Evolutionary conservation across 1,139 yeast genomes (phyloP).

Genomic region (Hemisphaericaspora xylofermentans): DNA sequence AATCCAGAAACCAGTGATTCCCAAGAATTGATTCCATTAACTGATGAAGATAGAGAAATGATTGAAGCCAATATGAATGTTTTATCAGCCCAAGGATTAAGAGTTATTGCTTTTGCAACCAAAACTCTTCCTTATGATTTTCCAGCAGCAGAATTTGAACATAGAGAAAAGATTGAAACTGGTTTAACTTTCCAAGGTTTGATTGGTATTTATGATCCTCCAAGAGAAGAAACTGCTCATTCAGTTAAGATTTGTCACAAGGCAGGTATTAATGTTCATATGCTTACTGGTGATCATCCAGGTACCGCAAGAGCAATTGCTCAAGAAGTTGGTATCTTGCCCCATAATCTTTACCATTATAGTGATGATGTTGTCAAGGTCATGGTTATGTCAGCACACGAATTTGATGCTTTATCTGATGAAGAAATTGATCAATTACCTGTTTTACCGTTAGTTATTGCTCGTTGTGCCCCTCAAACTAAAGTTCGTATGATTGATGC

Average conservation of each 20-base stretch:
- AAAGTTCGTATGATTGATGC: slow-evolving; percentile 85
- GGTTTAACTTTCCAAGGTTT: slow-evolving; percentile 63
- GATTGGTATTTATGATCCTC: slow-evolving; percentile 83
- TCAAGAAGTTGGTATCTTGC: slow-evolving; percentile 81
- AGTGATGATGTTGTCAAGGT: slow-evolving; percentile 59
- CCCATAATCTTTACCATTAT: slow-evolving; percentile 65
- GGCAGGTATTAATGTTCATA: slow-evolving; percentile 80
- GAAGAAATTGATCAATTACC: slow-evolving; percentile 67
- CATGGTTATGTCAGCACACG: slow-evolving; percentile 76
- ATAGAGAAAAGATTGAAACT: slow-evolving; percentile 57
- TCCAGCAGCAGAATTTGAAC: slow-evolving; percentile 22
- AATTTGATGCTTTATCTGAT: slow-evolving; percentile 65
- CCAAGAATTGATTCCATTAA: slow-evolving; percentile 33
- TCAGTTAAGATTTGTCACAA: slow-evolving; percentile 68
- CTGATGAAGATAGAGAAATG: slow-evolving; percentile 36
- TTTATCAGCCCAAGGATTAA: slow-evolving; percentile 66
- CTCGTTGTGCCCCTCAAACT: slow-evolving; percentile 84
- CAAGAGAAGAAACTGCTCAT: slow-evolving; percentile 70
- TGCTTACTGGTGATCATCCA: slow-evolving; percentile 86
- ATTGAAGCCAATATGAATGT: slow-evolving; percentile 62
- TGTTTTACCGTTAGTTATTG: slow-evolving; percentile 74
- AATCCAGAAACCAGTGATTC: background rate
- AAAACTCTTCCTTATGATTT: slow-evolving; percentile 24
- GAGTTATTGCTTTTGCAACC: slow-evolving; percentile 72
- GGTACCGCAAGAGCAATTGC: slow-evolving; percentile 83